These are phyloP conservation scores for Claviceps pusilla DNA, from an alignment of 2,329 filamentous ascomycete genomes.

Conservation along the genomic window DNA sequence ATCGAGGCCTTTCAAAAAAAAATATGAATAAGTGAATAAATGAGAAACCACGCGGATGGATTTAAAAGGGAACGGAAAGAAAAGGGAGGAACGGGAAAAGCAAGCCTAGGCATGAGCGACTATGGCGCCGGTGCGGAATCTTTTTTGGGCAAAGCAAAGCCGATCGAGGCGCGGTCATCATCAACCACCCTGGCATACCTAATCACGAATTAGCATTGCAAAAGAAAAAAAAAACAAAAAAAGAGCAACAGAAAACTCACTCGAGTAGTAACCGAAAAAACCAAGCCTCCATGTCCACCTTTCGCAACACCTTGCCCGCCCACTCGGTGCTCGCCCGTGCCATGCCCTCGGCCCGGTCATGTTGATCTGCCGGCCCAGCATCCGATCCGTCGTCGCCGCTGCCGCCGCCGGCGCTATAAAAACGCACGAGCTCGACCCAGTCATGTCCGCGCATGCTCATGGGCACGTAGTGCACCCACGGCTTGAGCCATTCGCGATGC, in stretches of 20 bases:
- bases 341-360: slow-evolving; percentile 24
- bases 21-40: no score
- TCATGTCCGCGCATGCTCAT: slow-evolving; percentile 71
- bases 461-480: slow-evolving; percentile 89
- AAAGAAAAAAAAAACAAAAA: not conserved
- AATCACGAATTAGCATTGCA: not conserved
- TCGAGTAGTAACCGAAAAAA: slow-evolving; percentile 54
- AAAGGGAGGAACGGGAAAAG: no score
- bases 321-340: slow-evolving; percentile 53
- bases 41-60: no score
- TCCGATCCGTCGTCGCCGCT: no score
- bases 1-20: no score
- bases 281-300: slow-evolving; percentile 58
- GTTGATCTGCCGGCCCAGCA: not conserved
- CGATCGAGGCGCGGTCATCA: slow-evolving; percentile 44
- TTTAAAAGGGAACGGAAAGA: no score
- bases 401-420: slow-evolving; percentile 27
- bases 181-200: slow-evolving; percentile 53
- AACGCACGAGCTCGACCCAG: slow-evolving; percentile 71
- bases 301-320: slow-evolving; percentile 55
- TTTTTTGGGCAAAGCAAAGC: slow-evolving; percentile 23
- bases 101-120: no score
- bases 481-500: slow-evolving; percentile 83
- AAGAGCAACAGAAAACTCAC: slow-evolving; percentile 27
- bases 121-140: no score